These are phyloP conservation scores for Hypomontagnella monticulosa DNA, from an alignment of 495 filamentous ascomycete genomes.

Conservation along the genomic window DNA sequence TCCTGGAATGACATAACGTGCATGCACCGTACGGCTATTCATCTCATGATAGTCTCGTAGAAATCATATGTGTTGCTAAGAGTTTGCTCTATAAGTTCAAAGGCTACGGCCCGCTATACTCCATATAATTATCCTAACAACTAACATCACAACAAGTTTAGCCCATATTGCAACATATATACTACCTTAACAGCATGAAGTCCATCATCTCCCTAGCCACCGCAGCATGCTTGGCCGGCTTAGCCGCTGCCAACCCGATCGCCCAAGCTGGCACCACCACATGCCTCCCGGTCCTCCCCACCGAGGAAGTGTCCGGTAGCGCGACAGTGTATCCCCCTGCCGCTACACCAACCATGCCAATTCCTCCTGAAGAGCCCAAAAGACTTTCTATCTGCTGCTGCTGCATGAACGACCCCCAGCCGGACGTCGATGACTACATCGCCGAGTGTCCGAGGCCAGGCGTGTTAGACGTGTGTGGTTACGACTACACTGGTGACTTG, in stretches of 20 bases:
- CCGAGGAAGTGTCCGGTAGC: not conserved
- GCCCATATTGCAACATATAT: not conserved
- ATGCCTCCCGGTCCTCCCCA: not conserved
- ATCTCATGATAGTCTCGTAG: no score
- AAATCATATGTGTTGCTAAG: not conserved
- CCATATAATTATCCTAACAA: no score
- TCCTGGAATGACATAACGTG: no score
- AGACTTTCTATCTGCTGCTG: slow-evolving; percentile 16
- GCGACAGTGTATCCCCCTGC: not conserved
- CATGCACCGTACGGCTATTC: no score
- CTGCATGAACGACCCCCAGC: not conserved
- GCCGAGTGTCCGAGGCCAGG: slow-evolving; percentile 20
- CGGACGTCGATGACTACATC: not conserved
- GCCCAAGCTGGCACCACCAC: not conserved
- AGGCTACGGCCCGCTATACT: not conserved
- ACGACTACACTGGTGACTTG: not conserved
- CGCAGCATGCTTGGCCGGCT: not conserved
- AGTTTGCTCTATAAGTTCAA: not conserved
- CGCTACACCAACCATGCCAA: not conserved
- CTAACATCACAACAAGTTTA: not conserved
- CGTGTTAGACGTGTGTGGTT: slow-evolving; percentile 13
- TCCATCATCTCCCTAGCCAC: not conserved
- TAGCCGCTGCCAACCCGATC: slow-evolving; percentile 4
- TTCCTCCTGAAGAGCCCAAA: slow-evolving; percentile 3
- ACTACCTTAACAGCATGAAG: not conserved